phyloP scores from a whole-genome alignment of 148 eudicot genomes.

The Polygonum maritimum region DNA sequence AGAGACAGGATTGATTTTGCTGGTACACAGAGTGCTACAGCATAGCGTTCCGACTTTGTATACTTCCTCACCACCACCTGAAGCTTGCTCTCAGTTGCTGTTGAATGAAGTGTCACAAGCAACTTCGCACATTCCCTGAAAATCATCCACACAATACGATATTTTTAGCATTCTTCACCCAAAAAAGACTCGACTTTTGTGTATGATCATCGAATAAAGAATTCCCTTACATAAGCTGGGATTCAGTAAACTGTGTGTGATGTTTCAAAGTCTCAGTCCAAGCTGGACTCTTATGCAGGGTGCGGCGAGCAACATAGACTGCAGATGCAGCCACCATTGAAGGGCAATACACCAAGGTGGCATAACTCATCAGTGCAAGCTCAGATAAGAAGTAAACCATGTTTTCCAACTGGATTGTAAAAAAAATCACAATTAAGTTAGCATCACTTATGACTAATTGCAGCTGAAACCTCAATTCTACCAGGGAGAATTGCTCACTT shows the following conservation, averaged over 20 bases:
- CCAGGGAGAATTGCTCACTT: conserved; percentile 17
- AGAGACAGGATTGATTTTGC: conserved; percentile 20
- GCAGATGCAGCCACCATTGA: conserved; percentile 94
- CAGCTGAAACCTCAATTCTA: not conserved
- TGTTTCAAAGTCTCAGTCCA: conserved; percentile 74
- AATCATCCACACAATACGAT: not conserved
- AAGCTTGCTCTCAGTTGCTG: conserved; percentile 40
- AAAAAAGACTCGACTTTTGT: not conserved
- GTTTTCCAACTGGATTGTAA: conserved; percentile 41
- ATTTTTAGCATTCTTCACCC: not conserved
- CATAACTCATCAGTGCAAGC: conserved; percentile 65
- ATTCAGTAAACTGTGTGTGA: conserved; percentile 66
- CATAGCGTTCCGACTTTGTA: conserved; percentile 35
- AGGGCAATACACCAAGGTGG: conserved; percentile 31
- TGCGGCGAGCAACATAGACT: conserved; percentile 70
- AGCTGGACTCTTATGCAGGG: conserved; percentile 45
- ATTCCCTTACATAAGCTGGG: conserved; percentile 40
- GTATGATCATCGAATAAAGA: not conserved
- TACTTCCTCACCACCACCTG: conserved; percentile 59
- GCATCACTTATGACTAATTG: not conserved
- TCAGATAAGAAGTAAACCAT: conserved; percentile 70
- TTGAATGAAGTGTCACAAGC: conserved; percentile 45
- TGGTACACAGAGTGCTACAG: conserved; percentile 51
- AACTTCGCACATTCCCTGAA: conserved; percentile 64
- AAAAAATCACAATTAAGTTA: not conserved